Evolutionary conservation across 176 grass and related monocot species (phyloP).

Genomic region (Oryza officinalis): DNA sequence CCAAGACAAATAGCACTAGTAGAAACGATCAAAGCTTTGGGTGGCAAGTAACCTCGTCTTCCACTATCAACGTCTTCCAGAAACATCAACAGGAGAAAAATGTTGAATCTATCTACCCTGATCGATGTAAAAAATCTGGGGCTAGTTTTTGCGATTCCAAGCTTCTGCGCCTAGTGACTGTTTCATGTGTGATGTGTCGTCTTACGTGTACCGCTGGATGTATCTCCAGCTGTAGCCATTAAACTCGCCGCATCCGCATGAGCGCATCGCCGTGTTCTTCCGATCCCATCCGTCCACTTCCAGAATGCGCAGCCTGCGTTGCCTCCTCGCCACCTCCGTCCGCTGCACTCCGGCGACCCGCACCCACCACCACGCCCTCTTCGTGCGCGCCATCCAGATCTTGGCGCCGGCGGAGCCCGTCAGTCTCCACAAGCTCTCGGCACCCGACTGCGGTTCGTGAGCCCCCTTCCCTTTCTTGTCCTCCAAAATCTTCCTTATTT

Average conservation of each 20-base stretch:
- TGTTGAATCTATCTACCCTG: background rate
- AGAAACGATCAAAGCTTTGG: background rate
- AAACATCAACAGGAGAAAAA: background rate
- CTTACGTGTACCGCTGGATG: background rate
- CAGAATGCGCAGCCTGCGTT: conserved; percentile 19
- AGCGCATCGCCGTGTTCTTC: background rate
- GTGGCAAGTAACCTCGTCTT: background rate
- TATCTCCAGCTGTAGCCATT: background rate
- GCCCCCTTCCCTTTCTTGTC: background rate
- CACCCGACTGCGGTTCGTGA: conserved; percentile 53
- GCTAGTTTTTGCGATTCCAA: background rate
- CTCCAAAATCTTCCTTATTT: background rate
- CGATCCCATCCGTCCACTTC: background rate
- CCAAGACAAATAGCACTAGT: background rate
- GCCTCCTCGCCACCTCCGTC: conserved; percentile 36
- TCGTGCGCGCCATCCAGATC: conserved; percentile 29
- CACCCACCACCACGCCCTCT: background rate
- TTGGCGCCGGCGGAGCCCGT: conserved; percentile 49
- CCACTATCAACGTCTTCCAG: conserved; percentile 4
- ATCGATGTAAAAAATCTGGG: background rate
- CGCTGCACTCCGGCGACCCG: conserved; percentile 18
- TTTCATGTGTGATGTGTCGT: background rate
- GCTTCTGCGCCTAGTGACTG: background rate
- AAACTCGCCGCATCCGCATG: background rate
- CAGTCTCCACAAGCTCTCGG: conserved; percentile 51